These are phyloP conservation scores for Nicotiana undulata DNA, from an alignment of 257 asterid species.

Conservation along the genomic window DNA sequence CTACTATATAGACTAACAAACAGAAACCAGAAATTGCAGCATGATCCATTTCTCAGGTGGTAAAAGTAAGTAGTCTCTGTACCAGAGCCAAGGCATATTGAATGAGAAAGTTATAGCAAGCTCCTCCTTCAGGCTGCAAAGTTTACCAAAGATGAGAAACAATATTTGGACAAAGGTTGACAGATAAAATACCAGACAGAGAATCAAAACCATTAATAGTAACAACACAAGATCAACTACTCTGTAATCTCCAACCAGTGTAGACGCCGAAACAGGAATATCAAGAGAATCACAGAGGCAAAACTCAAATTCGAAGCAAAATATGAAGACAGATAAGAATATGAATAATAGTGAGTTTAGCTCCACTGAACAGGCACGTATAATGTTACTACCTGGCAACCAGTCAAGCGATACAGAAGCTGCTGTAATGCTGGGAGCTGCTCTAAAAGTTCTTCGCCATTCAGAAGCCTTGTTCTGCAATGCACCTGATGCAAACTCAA, in stretches of 20 bases:
- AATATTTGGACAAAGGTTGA: background rate
- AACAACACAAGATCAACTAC: too few relatives aligned
- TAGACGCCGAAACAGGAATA: too few relatives aligned
- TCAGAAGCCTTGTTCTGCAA: slow-evolving; percentile 38
- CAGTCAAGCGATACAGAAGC: slow-evolving; percentile 58
- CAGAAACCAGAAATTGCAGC: background rate
- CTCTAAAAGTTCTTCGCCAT: slow-evolving; percentile 46
- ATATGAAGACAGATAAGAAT: too few relatives aligned
- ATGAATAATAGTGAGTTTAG: background rate
- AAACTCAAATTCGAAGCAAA: too few relatives aligned
- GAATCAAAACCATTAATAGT: too few relatives aligned
- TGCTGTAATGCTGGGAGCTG: slow-evolving; percentile 79
- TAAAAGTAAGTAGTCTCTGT: slow-evolving; percentile 7
- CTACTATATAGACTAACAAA: background rate
- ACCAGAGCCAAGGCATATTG: slow-evolving; percentile 90
- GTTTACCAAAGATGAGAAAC: background rate
- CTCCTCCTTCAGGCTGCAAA: slow-evolving; percentile 85
- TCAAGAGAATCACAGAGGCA: too few relatives aligned
- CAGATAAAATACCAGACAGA: background rate
- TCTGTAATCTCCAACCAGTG: too few relatives aligned
- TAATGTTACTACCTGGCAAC: slow-evolving; percentile 56
- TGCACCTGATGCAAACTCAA: slow-evolving; percentile 25
- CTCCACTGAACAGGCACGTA: background rate
- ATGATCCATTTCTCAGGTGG: background rate
- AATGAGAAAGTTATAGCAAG: slow-evolving; percentile 64